Evolutionary conservation across 345 rosid species (phyloP), one percentile per base, ranked within the genome.

Genomic region (Brassica rapa): DNA sequence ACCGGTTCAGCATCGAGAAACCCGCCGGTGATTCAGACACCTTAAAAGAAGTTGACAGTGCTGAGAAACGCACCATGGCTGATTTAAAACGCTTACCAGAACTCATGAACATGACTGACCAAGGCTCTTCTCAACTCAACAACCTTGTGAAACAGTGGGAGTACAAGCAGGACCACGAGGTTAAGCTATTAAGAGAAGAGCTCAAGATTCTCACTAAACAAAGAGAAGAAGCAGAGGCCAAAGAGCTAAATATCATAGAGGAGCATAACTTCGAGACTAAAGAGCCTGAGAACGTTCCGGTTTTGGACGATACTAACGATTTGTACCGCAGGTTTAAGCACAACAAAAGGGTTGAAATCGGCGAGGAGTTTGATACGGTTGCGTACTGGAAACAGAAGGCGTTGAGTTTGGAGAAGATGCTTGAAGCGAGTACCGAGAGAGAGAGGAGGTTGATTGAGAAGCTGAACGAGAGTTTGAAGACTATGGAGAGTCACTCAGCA

Each of bases 131-230:
- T 53, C 98, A 94, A 72, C 69, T 92, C 21, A 88, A 93, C 4
- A 86, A 91, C 72, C 94, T 94, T 2, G 93, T 89, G 32, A 91
- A 90, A 68, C 92, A 89, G 23, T 94, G 98, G 98, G 91, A 88
- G 71, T 92, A 89, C 80, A 84, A 80, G 82, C 98, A 90, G 12
- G 91, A 90, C 19, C 86, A 89, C 75, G 98, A 89, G 0, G 91
- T 84, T 4, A 87, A 95, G 14, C 89, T 94, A 25, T 85, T 92
- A 1, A 86, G 80, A 55, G 98, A 94, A 87, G 98, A 92, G 83
- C 88, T 92, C 9, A 89, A 89, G 83, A 92, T 71, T 73, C 87
- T 94, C 4, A 88, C 77, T 82, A 85, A 84, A 56, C 97, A 94
- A 65, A 89, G 87, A 85, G 85, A 89, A 77, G 95, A 94, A 77